Base-by-base conservation (phyloP, 192 early-diverging fungal species). In the Coemansia sp. region DNA sequence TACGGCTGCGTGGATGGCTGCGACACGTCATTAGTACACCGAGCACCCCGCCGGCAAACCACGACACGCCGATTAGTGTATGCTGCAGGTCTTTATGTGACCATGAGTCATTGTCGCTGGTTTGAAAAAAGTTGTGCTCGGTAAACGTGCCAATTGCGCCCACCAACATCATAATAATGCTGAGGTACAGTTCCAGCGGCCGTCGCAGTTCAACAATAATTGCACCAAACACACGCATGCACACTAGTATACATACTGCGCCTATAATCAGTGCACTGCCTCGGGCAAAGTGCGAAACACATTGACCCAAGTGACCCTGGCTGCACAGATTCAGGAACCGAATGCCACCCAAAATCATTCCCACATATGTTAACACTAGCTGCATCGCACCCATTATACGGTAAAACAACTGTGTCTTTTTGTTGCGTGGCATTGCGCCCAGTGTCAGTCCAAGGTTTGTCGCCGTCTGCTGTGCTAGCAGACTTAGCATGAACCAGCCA, bases 281-380 rank as follows among this genome's bases (percentile, higher is more conserved):
- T 66, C 87, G 87, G 9, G 83, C 86, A 70, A 87, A 86, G 64
- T 89, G 87, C 2, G 87, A 87, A 20, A 89, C 57, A 66, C 87
- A 89, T 54, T 89, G 87, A 17, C 86, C 87, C 46, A 84, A 68
- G 36, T 86, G 74, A 6, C 85, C 86, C 38, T 69, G 82, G 48
- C 80, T 83, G 36, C 87, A 89, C 36, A 87, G 82, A 22, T 79
- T 82, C 53, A 82, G 57, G 50, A 59, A 75, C 21, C 83, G 74
- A 60, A 87, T 85, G 17, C 83, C 84, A 21, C 86, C 87, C 20
- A 87, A 71, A 50, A 89, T 56, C 62, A 89, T 87, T 22, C 81
- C 86, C 19, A 81, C 69, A 57, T 87, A 89, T 11, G 85, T 84
- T 37, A 83, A 71, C 17, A 86, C 49, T 4, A 85, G 71, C 42